Conservation (phyloP, 192 early-diverging fungal species). For the Martensiomyces pterosporus region DNA sequence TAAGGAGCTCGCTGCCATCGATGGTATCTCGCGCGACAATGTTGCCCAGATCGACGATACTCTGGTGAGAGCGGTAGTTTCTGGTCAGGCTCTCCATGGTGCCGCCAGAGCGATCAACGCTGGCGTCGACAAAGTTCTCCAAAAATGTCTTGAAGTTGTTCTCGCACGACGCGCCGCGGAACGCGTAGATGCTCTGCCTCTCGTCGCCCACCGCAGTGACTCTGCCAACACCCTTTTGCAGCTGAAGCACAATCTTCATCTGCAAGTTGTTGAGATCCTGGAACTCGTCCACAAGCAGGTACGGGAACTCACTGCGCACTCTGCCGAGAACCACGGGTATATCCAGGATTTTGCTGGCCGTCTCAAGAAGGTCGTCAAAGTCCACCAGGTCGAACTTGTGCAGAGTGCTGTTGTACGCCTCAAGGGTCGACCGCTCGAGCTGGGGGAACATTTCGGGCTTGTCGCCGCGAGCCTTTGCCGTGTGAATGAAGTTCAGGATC, state of each 20-base stretch:
- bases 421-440: conserved; percentile 22
- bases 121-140: conserved; percentile 38
- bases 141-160: conserved; percentile 40
- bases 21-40: conserved; percentile 38
- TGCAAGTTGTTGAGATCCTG: conserved; percentile 49
- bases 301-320: conserved; percentile 25
- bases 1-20: conserved; percentile 17
- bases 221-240: conserved; percentile 27
- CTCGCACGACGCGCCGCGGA: conserved; percentile 45
- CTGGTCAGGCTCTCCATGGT: conserved; percentile 35
- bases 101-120: conserved; percentile 9
- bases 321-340: conserved; percentile 3
- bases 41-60: conserved; percentile 48
- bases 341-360: conserved; percentile 21
- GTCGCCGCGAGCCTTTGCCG: conserved; percentile 38
- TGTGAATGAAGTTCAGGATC: conserved; percentile 28
- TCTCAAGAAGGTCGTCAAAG: conserved; percentile 42
- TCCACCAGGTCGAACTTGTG: conserved; percentile 34
- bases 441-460: conserved; percentile 11
- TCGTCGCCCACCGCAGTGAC: conserved; percentile 49
- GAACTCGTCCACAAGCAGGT: conserved; percentile 48
- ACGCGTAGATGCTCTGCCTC: conserved; percentile 48
- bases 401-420: conserved; percentile 38
- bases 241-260: conserved; percentile 34
- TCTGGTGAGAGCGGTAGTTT: conserved; percentile 48